Conservation (phyloP, 306 rosid genomes). For the Elaeagnus macrophylla region DNA sequence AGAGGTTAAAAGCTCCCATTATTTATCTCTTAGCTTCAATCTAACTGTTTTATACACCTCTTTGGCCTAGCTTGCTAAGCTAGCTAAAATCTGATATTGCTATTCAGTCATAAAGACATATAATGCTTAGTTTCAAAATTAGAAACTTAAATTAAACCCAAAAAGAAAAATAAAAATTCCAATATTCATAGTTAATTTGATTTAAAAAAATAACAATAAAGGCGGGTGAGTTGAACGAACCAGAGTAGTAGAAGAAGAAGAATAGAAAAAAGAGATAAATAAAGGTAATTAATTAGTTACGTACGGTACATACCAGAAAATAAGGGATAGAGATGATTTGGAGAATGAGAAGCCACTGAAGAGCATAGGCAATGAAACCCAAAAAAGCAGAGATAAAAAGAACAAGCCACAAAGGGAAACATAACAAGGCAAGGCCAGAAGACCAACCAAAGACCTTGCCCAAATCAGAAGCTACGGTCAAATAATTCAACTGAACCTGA, state of each 20-base stretch:
- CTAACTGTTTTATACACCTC: no score
- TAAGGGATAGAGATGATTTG: slow-evolving; percentile 52
- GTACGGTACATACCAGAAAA: slow-evolving; percentile 42
- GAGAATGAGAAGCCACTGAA: slow-evolving; percentile 69
- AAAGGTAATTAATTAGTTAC: not conserved
- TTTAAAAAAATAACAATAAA: no score
- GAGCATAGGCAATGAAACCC: slow-evolving; percentile 66
- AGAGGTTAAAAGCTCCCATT: no score
- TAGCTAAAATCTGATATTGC: no score
- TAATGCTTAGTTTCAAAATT: no score
- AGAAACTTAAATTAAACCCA: no score
- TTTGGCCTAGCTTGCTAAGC: no score
- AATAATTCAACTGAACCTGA: slow-evolving; percentile 66
- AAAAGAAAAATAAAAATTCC: no score
- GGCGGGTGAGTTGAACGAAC: not conserved
- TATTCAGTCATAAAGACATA: no score
- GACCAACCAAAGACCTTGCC: slow-evolving; percentile 92
- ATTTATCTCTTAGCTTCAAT: no score
- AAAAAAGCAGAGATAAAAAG: slow-evolving; percentile 65
- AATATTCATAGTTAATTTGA: no score
- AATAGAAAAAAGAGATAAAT: not conserved
- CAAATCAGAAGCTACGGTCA: slow-evolving; percentile 75
- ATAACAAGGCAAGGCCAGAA: slow-evolving; percentile 58
- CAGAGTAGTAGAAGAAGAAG: not conserved
- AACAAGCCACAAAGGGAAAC: slow-evolving; percentile 53